Evolutionary conservation across 495 filamentous ascomycete genomes (phyloP).

Genomic region (Penicillium roqueforti): DNA sequence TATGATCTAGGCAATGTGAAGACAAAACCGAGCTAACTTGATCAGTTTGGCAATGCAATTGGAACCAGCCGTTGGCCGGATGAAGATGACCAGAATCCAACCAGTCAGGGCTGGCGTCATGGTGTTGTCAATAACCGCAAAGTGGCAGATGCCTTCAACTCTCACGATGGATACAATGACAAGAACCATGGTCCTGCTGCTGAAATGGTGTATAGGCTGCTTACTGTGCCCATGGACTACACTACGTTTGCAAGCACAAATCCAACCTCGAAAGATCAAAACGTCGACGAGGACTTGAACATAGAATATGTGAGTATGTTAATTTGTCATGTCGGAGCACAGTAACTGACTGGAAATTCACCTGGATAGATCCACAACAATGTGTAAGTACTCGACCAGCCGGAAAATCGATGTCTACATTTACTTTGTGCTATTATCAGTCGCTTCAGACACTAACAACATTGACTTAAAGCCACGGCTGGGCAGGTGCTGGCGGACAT

Average conservation of each 20-base stretch:
- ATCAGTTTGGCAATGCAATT: conserved; percentile 8
- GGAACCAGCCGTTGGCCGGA: conserved; percentile 11
- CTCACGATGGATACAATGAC: conserved; percentile 2
- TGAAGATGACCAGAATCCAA: conserved; percentile 6
- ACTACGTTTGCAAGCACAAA: conserved; percentile 34
- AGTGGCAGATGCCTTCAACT: conserved; percentile 7
- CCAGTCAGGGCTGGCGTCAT: conserved; percentile 6
- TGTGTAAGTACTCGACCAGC: conserved; percentile 16
- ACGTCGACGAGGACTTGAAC: conserved; percentile 23
- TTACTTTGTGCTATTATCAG: no score
- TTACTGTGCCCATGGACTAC: conserved; percentile 7
- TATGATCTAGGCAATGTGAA: no score
- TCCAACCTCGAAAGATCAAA: conserved; percentile 6
- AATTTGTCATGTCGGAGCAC: no score
- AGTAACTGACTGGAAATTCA: not conserved
- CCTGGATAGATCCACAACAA: conserved; percentile 25
- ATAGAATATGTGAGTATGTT: conserved; percentile 27
- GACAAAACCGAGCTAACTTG: not conserved
- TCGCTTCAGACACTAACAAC: not conserved
- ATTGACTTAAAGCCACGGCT: conserved; percentile 21
- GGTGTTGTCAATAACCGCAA: conserved; percentile 11
- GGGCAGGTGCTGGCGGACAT: conserved; percentile 37
- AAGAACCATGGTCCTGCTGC: conserved; percentile 8
- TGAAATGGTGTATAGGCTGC: conserved; percentile 10
- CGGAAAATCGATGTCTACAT: no score